Evolutionary conservation across 352 stramenopile genomes (phyloP), one percentile per base, ranked within the genome.

Genomic region (Phytophthora sp.): DNA sequence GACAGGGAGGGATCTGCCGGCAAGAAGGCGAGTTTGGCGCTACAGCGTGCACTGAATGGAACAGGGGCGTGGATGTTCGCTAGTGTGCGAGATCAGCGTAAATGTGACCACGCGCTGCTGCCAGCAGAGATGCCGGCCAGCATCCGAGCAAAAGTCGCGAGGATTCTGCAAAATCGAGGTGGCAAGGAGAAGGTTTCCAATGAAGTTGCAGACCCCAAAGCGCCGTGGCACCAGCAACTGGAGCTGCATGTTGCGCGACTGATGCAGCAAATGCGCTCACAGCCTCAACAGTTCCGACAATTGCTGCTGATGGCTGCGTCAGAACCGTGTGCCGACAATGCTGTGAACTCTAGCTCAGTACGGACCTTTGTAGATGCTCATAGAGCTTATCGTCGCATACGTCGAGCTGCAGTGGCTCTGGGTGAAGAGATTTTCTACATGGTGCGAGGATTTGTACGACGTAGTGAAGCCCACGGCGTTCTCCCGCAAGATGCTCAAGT

Each of bases 341-440:
- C 41, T 8, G 27, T n/a, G 12, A 52, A 33, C 24, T 11, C 42
- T 24, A 35, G 30, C 11, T 46, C 35, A 5, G 29, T 47, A 0
- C 26, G 44, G 18, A 46, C 39, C n/a, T 68, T 68, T 3, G 55
- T 66, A 16, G 60, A 72, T 46, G 57, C 38, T 36, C 64, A 63
- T 2, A 66, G 60, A 24, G 72, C 86, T 30, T 86, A 80, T 57
- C 64, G 66, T 45, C 60, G 67, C 23, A 60, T 90, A 21, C 68
- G 73, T 21, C 65, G 54, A 31, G 60, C 79, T 31, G 76, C 65
- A 1, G 63, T 77, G 33, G 23, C 59, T 1, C 54, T 88, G 33
- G 82, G 82, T 16, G 79, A 88, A 65, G 54, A 68, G 18, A 57
- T 88, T 27, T 87, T 84, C 49, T 60, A 73, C 18, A 57, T 77